A percentile compares a stretch with the other conserved stretches of the same genome.
Evolutionary conservation across 2,329 filamentous ascomycete species (phyloP).

Genomic region (Purpureocillium takamizusanense): DNA sequence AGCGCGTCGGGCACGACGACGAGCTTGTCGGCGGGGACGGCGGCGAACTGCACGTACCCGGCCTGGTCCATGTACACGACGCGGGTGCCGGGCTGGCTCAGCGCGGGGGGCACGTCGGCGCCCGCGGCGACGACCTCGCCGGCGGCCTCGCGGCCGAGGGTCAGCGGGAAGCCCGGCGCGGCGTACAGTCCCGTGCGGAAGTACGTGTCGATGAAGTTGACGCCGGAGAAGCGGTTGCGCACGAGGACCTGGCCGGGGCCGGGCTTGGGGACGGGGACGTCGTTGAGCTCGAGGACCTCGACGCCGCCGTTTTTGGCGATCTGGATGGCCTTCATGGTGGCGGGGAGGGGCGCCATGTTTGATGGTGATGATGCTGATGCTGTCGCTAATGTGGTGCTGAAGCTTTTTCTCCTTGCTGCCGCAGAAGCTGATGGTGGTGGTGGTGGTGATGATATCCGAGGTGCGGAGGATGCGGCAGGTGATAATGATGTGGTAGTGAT

Average conservation of each 20-base stretch:
- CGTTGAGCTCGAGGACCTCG: constrained; percentile 63
- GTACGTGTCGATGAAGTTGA: constrained; percentile 90
- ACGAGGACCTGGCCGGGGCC: constrained; percentile 68
- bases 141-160: constrained; percentile 70
- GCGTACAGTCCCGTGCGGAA: constrained; percentile 80
- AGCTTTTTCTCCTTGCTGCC: too few relatives aligned
- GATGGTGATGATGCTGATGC: too few relatives aligned
- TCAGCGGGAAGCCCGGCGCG: constrained; percentile 56
- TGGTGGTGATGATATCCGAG: too few relatives aligned
- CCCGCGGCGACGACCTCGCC: constrained; percentile 60
- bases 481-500: too few relatives aligned
- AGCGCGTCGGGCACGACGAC: constrained; percentile 57
- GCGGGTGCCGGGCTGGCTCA: constrained; percentile 54
- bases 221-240: constrained; percentile 68
- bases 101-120: constrained; percentile 35
- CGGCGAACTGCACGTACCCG: constrained; percentile 49
- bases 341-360: constrained; percentile 66
- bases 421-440: too few relatives aligned
- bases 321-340: constrained; percentile 61
- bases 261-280: constrained; percentile 58
- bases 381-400: too few relatives aligned
- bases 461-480: too few relatives aligned
- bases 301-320: constrained; percentile 56
- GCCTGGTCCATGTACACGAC: constrained; percentile 58
- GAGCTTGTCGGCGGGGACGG: constrained; percentile 42